Evolutionary conservation across 106 monocot genomes (phyloP), one percentile per base, ranked within the genome.

Genomic region (Dendrobium nobile): DNA sequence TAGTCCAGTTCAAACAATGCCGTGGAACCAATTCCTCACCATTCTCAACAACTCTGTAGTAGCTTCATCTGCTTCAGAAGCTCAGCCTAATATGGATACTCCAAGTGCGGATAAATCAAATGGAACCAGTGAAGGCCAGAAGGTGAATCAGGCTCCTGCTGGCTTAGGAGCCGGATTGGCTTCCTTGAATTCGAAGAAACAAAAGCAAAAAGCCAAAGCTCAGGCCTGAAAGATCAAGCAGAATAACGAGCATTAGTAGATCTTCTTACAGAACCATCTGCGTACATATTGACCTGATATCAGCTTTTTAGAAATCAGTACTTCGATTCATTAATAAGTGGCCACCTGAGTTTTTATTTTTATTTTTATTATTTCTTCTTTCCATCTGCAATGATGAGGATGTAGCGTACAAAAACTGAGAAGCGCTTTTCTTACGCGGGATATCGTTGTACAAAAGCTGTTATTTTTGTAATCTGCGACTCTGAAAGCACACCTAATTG

Each of bases 171-270:
- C 88, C 73, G 90, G 92, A 16, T 77, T 94, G n/a, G 54, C 81
- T 41, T 87, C 94, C 7, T 87, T 95, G 41, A 86, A 91, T 51
- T 79, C 87, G 0, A 99, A 99, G 90, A 99, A 99, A 85, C 92
- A 89, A 65, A 99, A 95, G 47, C 84, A 85, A 44, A 95, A 90
- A 78, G 75, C 79, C 13, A 87, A 88, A 78, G 73, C 80, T 47
- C 73, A 9, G 17, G 73, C 73, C 40, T 73, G 73, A 73, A 33
- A 13, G 51, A 51, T 13, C 13, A 51, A 13, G 70, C 70, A 70
- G 33, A 51, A 51, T 51, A 9, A 51, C 11, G 13, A 1, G 1
- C 9, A 33, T 40, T 33, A 72, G 9, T 16, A 15, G 10, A 4
- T 33, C 2, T 72, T 72, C 40, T 17, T 51, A 51, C 51, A 51